Evolutionary conservation across 768 basidiomycete species (phyloP).

Genomic region (Antrodiella citrinella): DNA sequence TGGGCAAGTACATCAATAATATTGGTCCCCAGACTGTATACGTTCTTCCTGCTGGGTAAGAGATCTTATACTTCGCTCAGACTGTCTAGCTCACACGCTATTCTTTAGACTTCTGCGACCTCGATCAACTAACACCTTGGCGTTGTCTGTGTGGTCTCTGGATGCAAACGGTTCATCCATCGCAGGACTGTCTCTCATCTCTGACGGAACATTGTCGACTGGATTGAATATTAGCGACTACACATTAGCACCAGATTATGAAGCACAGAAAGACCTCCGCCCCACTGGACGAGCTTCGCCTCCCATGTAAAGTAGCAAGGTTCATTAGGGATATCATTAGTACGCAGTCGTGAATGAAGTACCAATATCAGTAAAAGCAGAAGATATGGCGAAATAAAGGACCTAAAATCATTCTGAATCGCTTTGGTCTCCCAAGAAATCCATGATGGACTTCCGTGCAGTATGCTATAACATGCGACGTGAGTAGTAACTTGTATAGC

Average conservation of each 20-base stretch:
- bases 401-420: slow-evolving; percentile 40
- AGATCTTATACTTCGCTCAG: too few species aligned
- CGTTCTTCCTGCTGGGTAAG: slow-evolving; percentile 41
- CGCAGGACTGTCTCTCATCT: slow-evolving; percentile 32
- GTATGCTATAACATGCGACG: slow-evolving; percentile 24
- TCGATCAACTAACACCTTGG: slow-evolving; percentile 36
- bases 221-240: slow-evolving; percentile 34
- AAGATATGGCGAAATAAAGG: background rate
- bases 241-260: slow-evolving; percentile 31
- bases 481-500: background rate
- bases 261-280: slow-evolving; percentile 26
- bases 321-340: background rate
- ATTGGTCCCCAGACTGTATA: slow-evolving; percentile 46
- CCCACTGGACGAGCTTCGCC: slow-evolving; percentile 13
- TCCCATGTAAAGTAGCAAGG: slow-evolving; percentile 2
- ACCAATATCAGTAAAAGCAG: background rate
- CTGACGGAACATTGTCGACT: slow-evolving; percentile 37
- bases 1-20: slow-evolving; percentile 48
- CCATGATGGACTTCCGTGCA: slow-evolving; percentile 55
- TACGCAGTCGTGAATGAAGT: background rate
- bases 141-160: slow-evolving; percentile 42
- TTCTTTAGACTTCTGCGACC: slow-evolving; percentile 31
- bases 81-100: too few species aligned
- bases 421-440: slow-evolving; percentile 67
- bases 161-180: slow-evolving; percentile 35